phyloP scores from a whole-genome alignment of 2,329 filamentous ascomycete genomes.

The Tympanopsis confertula region DNA sequence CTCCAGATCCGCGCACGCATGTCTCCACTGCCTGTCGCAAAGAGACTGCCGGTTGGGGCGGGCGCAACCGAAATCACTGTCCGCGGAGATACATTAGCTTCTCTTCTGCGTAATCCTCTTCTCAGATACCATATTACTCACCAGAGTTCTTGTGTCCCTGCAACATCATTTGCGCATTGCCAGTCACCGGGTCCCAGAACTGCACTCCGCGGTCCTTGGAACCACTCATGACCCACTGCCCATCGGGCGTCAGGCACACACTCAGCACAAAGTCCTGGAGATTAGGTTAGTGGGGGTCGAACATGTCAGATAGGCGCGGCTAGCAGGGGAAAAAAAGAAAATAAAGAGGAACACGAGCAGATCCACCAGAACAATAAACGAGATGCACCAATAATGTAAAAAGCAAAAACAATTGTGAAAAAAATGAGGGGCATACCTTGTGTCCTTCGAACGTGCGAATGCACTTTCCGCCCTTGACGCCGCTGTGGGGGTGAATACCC shows the following conservation, averaged over 20 bases:
- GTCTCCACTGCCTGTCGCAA: conserved; percentile 60
- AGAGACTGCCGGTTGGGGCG: conserved; percentile 50
- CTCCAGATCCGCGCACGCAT: conserved; percentile 60
- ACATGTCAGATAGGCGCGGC: too few species aligned
- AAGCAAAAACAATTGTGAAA: too few species aligned
- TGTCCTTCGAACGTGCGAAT: conserved; percentile 96
- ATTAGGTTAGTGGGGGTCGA: background rate
- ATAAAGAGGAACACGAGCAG: too few species aligned
- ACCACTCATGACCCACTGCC: conserved; percentile 55
- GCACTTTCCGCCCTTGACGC: conserved; percentile 78
- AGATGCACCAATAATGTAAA: too few species aligned
- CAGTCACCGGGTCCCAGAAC: conserved; percentile 56
- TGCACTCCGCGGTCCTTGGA: conserved; percentile 58
- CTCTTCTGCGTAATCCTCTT: too few species aligned
- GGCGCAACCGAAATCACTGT: conserved; percentile 57
- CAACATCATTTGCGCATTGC: conserved; percentile 56
- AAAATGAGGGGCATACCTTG: conserved; percentile 63
- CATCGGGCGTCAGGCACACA: conserved; percentile 53
- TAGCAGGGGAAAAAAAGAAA: background rate
- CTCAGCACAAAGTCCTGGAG: conserved; percentile 58
- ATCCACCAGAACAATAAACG: too few species aligned
- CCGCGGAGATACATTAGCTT: too few species aligned
- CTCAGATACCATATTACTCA: too few species aligned
- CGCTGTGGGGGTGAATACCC: conserved; percentile 41
- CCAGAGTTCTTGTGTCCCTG: conserved; percentile 60